Conservation (phyloP, 2,329 filamentous ascomycete species). For the Fusarium floridanum region DNA sequence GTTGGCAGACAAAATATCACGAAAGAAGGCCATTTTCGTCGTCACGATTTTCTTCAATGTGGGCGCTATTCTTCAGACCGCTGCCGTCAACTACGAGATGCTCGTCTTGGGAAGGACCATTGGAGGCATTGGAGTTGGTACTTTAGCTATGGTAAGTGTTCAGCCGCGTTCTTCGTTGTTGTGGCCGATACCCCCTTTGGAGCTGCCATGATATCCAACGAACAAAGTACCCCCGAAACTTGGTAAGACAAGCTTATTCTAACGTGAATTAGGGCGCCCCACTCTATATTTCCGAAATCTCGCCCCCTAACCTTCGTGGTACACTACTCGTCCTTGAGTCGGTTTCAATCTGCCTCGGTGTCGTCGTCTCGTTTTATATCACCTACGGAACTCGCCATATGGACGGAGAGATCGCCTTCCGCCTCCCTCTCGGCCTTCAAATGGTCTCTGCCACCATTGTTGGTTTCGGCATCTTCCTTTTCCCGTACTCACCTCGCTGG, state of each 20-base stretch:
- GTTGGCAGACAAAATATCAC: not conserved
- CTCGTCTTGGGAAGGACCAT: not conserved
- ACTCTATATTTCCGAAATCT: not conserved
- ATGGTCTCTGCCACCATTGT: slow-evolving; percentile 66
- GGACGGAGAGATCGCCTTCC: slow-evolving; percentile 53
- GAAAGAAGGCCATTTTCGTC: not conserved
- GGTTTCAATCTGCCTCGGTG: not conserved
- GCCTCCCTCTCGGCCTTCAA: slow-evolving; percentile 49
- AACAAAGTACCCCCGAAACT: not conserved
- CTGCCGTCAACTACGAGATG: slow-evolving; percentile 2
- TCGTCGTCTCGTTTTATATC: not conserved
- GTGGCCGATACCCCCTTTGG: too few species aligned
- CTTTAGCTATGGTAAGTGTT: not conserved
- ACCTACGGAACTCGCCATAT: slow-evolving; percentile 18
- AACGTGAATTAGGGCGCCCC: not conserved
- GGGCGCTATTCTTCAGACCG: not conserved
- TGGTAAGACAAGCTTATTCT: not conserved
- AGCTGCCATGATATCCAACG: too few species aligned
- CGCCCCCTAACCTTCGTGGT: not conserved
- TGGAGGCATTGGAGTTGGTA: not conserved
- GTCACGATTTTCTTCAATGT: not conserved
- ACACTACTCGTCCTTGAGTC: not conserved
- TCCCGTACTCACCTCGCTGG: slow-evolving; percentile 76
- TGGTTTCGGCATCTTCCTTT: slow-evolving; percentile 69
- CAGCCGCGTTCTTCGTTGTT: too few species aligned